Evolutionary conservation across 2,329 filamentous ascomycete genomes (phyloP), one percentile per base, ranked within the genome.

Genomic region (Neofusicoccum sp.): DNA sequence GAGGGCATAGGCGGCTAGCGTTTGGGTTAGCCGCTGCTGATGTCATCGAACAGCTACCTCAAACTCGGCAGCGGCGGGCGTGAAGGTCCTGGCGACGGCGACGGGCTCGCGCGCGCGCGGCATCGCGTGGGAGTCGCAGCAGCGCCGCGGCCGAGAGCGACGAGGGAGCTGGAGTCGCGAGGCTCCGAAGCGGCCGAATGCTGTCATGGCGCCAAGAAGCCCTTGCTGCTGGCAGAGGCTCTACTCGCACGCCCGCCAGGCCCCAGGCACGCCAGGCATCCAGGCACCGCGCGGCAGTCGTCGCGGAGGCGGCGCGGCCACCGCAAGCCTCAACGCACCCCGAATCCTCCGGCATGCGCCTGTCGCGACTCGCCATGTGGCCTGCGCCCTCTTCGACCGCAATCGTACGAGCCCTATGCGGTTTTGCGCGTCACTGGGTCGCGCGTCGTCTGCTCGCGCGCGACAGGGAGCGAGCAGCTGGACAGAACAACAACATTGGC

Each of bases 341-440:
- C 11, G 16, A 37, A 28, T 12, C 29, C 28, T 22, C 22, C 22
- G 22, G 1, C 22, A 22, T 22, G 22, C 22, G 22, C 22, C 22
- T 22, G 22, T 22, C 22, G 22, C 22, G 22, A 22, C 22, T 22
- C 22, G 22, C 22, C 22, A 22, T 22, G 22, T 22, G 22, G 22
- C 22, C 22, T 22, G 22, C 22, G 22, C 22, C 22, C 22, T 22
- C 22, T 12, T 36, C 49, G 34, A 54, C 41, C 39, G 29, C 36
- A 29, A 54, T 54, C 49, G 49, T 54, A 54, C 49, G 49, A 54
- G 49, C 29, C 9, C 49, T 37, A 54, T 54, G 33, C 49, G n/a
- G 29, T 28, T 50, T 54, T 41, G 49, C 49, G 49, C 34, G 49
- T 54, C 49, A 36, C 36, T 36, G 11, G 49, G n/a, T 39, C 7